These are phyloP conservation scores for Hapsidospora chrysogenum DNA, from an alignment of 495 filamentous ascomycete species.

Conservation along the genomic window DNA sequence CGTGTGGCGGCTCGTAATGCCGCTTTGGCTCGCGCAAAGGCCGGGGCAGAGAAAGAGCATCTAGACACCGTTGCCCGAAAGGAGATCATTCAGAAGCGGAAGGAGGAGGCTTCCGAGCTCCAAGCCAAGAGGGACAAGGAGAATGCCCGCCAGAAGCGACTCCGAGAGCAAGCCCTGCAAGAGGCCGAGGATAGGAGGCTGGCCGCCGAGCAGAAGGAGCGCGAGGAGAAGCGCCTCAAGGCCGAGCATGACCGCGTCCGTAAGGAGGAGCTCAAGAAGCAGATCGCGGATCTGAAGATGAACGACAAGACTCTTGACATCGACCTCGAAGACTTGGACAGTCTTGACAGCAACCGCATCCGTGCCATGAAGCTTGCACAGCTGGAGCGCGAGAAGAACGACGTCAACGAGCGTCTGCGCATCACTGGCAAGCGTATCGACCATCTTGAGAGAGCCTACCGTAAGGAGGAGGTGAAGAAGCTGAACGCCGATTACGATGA, in stretches of 20 bases:
- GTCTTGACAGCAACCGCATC: constrained; percentile 74
- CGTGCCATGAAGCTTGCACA: constrained; percentile 88
- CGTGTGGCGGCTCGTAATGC: constrained; percentile 63
- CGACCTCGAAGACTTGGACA: constrained; percentile 55
- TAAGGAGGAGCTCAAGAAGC: constrained; percentile 85
- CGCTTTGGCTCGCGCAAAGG: constrained; percentile 63
- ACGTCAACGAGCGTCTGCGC: constrained; percentile 71
- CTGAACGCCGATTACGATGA: constrained; percentile 69
- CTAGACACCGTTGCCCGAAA: constrained; percentile 75
- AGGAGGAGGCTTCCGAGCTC: constrained; percentile 75
- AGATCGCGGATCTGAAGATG: constrained; percentile 83
- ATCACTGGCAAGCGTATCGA: constrained; percentile 92
- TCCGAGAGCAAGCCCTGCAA: constrained; percentile 68
- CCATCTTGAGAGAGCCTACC: constrained; percentile 91
- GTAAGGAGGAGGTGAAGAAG: constrained; percentile 88
- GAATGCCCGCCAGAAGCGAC: constrained; percentile 67
- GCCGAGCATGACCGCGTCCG: constrained; percentile 85
- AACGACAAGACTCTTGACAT: constrained; percentile 66
- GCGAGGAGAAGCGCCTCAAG: constrained; percentile 73
- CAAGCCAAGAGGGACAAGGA: constrained; percentile 80
- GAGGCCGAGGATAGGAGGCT: constrained; percentile 79
- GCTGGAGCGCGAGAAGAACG: constrained; percentile 95
- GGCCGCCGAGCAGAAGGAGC: constrained; percentile 76
- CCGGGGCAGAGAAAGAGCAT: constrained; percentile 83
- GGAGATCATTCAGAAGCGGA: constrained; percentile 86